A percentile compares a stretch with the other conserved stretches of the same genome.
phyloP scores from a whole-genome alignment of 2,329 filamentous ascomycete genomes.

The Penicillium sp. region DNA sequence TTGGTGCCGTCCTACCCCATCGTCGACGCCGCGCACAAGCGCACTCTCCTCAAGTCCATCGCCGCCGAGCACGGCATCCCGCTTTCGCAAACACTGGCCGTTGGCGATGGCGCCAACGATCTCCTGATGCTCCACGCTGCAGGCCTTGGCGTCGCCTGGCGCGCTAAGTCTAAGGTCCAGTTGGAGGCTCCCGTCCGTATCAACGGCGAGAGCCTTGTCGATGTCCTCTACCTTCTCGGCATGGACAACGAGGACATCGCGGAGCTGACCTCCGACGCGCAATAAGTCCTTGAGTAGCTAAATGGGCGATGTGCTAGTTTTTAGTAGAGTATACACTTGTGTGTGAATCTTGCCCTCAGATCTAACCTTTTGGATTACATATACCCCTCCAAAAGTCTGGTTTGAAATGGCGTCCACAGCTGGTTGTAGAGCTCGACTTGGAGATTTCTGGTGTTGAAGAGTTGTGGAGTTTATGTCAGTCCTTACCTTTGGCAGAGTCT shows the following conservation, averaged over 20 bases:
- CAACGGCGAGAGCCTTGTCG: slow-evolving; percentile 57
- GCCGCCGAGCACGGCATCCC: slow-evolving; percentile 55
- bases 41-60: slow-evolving; percentile 53
- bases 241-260: slow-evolving; percentile 50
- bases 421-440: background rate
- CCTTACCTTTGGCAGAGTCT: background rate
- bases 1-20: slow-evolving; percentile 55
- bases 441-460: background rate
- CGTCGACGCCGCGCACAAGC: slow-evolving; percentile 59
- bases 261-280: slow-evolving; percentile 36
- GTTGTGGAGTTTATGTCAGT: background rate
- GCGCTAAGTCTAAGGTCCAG: slow-evolving; percentile 64
- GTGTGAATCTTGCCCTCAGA: background rate
- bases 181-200: slow-evolving; percentile 58
- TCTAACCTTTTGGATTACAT: background rate
- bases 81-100: slow-evolving; percentile 55
- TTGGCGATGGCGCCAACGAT: slow-evolving; percentile 66
- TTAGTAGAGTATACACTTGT: slow-evolving; percentile 1
- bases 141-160: slow-evolving; percentile 62
- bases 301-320: background rate
- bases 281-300: slow-evolving; percentile 8
- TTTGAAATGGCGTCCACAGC: background rate
- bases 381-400: background rate
- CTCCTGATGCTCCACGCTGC: slow-evolving; percentile 63
- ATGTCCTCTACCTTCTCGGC: slow-evolving; percentile 60